phyloP scores from a whole-genome alignment of 2,329 filamentous ascomycete genomes.

The Sordariomycetes sp. region DNA sequence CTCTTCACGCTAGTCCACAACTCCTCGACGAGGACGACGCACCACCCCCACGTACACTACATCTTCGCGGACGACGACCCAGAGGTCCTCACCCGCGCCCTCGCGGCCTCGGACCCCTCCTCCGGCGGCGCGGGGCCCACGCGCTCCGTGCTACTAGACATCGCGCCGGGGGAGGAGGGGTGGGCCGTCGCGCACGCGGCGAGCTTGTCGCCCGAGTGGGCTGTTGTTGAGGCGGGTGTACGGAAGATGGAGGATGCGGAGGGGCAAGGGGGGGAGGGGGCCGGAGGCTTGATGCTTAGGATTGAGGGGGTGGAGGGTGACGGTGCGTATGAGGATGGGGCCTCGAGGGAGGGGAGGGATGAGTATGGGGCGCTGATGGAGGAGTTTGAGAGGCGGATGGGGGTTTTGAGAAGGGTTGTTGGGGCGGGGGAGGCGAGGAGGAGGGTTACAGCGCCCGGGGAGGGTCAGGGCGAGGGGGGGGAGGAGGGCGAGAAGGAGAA shows the following conservation, averaged over 20 bases:
- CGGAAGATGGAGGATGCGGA: slow-evolving; percentile 25
- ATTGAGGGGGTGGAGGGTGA: slow-evolving; percentile 40
- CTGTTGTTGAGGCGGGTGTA: slow-evolving; percentile 33
- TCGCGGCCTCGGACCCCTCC: slow-evolving; percentile 19
- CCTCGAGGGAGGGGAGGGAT: slow-evolving; percentile 19
- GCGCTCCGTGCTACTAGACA: slow-evolving; percentile 42
- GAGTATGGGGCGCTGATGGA: slow-evolving; percentile 38
- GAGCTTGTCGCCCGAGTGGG: slow-evolving; percentile 64
- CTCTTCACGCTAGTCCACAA: slow-evolving; percentile 83
- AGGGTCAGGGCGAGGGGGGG: not conserved
- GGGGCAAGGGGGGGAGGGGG: slow-evolving; percentile 13
- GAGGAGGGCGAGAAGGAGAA: slow-evolving; percentile 5
- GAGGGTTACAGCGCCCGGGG: not conserved
- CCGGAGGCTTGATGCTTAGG: slow-evolving; percentile 42
- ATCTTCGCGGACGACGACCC: slow-evolving; percentile 87
- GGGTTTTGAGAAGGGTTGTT: slow-evolving; percentile 36
- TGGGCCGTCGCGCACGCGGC: slow-evolving; percentile 53
- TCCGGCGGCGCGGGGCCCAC: slow-evolving; percentile 8
- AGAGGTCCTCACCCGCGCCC: slow-evolving; percentile 58
- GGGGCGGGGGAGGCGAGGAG: slow-evolving; percentile 25
- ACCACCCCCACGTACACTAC: slow-evolving; percentile 83
- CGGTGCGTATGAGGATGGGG: slow-evolving; percentile 5
- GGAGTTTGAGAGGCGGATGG: slow-evolving; percentile 46
- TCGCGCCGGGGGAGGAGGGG: slow-evolving; percentile 25
- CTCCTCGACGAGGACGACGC: slow-evolving; percentile 54